phyloP scores from a whole-genome alignment of 352 stramenopile species.

The Thalassiosira mediterranea region DNA sequence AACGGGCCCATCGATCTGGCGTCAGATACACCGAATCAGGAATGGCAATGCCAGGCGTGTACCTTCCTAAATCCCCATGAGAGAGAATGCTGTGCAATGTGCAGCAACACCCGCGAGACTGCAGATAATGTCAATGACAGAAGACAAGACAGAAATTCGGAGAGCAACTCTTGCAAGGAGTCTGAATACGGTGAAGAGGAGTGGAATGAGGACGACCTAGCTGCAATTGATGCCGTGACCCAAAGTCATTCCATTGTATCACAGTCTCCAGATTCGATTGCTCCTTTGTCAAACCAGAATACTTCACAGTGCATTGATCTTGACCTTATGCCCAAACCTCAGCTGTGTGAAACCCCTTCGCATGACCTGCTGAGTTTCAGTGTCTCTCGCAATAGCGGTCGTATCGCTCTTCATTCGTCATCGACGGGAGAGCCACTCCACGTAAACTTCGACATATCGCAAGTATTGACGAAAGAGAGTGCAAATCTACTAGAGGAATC shows the following conservation, averaged over 20 bases:
- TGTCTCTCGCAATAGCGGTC: constrained; percentile 69
- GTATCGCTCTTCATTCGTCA: constrained; percentile 58
- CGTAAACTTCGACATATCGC: constrained; percentile 65
- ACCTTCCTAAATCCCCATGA: constrained; percentile 49
- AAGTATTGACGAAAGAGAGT: constrained; percentile 61
- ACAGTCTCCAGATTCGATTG: constrained; percentile 22
- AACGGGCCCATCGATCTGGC: not conserved
- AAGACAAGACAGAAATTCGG: not conserved
- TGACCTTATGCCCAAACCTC: not conserved
- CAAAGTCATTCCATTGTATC: constrained; percentile 13
- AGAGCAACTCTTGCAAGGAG: not conserved
- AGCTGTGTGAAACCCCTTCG: not conserved
- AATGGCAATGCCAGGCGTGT: constrained; percentile 54
- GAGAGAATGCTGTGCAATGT: constrained; percentile 46
- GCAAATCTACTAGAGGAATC: constrained; percentile 41
- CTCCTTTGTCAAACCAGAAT: constrained; percentile 2
- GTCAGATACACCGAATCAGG: not conserved
- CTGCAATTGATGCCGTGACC: constrained; percentile 18
- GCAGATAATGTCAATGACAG: not conserved
- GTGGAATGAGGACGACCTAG: constrained; percentile 28
- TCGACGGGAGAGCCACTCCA: constrained; percentile 39
- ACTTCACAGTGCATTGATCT: constrained; percentile 7
- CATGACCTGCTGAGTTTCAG: constrained; percentile 50
- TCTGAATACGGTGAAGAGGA: constrained; percentile 25
- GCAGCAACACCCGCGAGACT: constrained; percentile 11